These are phyloP conservation scores for Penicillium sp. DNA, from an alignment of 2,329 filamentous ascomycete species.

Conservation along the genomic window DNA sequence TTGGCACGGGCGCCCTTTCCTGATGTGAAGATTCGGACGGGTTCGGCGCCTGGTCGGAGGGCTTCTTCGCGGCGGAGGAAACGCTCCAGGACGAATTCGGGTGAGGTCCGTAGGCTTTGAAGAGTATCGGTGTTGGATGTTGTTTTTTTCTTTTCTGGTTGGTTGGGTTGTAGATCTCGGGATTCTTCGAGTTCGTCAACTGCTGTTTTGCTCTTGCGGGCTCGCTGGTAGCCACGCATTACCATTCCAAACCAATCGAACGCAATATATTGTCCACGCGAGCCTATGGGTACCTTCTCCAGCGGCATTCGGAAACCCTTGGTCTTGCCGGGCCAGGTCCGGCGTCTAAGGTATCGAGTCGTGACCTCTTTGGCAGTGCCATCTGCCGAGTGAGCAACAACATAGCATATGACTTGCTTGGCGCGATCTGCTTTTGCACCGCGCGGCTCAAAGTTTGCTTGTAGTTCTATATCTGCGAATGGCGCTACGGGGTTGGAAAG, in stretches of 20 bases:
- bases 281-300: constrained; percentile 78
- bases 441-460: constrained; percentile 76
- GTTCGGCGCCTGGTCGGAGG: constrained; percentile 64
- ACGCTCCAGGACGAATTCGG: constrained; percentile 79
- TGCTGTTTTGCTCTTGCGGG: constrained; percentile 57
- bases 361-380: constrained; percentile 94
- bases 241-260: constrained; percentile 86
- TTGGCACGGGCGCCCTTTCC: constrained; percentile 71
- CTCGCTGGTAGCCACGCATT: constrained; percentile 69
- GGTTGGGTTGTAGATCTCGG: constrained; percentile 70
- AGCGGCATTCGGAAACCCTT: constrained; percentile 77
- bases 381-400: constrained; percentile 78
- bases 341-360: constrained; percentile 79
- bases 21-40: constrained; percentile 72
- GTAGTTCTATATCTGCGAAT: constrained; percentile 60
- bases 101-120: constrained; percentile 82
- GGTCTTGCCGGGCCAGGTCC: constrained; percentile 80
- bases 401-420: constrained; percentile 86
- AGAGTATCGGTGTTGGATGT: constrained; percentile 77
- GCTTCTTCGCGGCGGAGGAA: constrained; percentile 93
- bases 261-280: constrained; percentile 71
- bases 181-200: constrained; percentile 77
- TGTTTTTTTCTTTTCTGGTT: constrained; percentile 69
- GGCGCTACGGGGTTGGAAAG: constrained; percentile 66
- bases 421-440: constrained; percentile 79